Conservation (phyloP, 2,329 filamentous ascomycete species). For the Colletotrichum sp. region DNA sequence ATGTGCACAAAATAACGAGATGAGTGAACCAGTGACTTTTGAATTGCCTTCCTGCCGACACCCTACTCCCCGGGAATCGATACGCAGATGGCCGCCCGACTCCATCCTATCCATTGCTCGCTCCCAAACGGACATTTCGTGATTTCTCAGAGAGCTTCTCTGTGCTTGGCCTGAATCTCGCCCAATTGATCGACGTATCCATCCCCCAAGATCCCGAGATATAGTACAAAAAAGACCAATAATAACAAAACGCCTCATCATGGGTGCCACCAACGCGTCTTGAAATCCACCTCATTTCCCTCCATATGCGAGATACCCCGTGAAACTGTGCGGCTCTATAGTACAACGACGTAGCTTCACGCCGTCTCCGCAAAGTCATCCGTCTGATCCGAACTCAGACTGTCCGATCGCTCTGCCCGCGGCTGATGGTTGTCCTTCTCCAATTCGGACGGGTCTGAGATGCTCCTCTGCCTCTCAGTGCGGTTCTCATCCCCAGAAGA, state of each 20-base stretch:
- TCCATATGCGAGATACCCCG: neutral
- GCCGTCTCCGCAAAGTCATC: slow-evolving; percentile 5
- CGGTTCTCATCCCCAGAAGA: slow-evolving; percentile 54
- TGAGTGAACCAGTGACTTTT: slow-evolving; percentile 14
- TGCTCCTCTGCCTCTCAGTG: slow-evolving; percentile 63
- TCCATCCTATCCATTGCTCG: slow-evolving; percentile 12
- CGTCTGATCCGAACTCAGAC: slow-evolving; percentile 1
- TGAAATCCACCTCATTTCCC: neutral
- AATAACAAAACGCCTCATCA: slow-evolving; percentile 14
- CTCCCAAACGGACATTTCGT: slow-evolving; percentile 3
- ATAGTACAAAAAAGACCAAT: slow-evolving; percentile 18
- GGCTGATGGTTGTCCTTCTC: neutral
- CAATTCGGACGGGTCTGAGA: slow-evolving; percentile 38
- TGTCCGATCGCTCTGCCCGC: slow-evolving; percentile 3
- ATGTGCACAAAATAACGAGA: neutral
- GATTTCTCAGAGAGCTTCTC: neutral
- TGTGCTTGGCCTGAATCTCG: neutral
- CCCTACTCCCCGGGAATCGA: slow-evolving; percentile 10
- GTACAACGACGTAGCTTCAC: neutral
- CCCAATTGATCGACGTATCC: slow-evolving; percentile 7
- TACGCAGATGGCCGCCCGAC: slow-evolving; percentile 10
- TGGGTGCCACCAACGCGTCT: neutral
- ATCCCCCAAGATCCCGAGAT: slow-evolving; percentile 9
- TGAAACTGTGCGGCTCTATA: neutral
- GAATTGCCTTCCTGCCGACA: slow-evolving; percentile 9